Percentiles rank a stretch among this genome's conserved stretches.
phyloP scores from a whole-genome alignment of 2,329 filamentous ascomycete species.

The Neoarthrinium moseri region DNA sequence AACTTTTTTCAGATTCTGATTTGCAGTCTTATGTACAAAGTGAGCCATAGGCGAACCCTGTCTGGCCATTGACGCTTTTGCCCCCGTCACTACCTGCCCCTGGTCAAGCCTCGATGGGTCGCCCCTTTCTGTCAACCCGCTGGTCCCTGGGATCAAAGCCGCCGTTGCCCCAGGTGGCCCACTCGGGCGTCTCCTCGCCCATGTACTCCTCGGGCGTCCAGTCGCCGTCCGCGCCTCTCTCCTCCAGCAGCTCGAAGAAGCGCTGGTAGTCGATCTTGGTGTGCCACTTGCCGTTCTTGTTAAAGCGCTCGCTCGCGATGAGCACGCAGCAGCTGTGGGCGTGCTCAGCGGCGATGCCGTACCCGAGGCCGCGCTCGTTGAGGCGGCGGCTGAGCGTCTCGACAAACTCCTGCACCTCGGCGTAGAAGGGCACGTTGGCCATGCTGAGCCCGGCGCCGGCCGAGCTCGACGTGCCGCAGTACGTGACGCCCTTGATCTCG shows the following conservation, averaged over 20 bases:
- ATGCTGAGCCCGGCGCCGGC: constrained; percentile 87
- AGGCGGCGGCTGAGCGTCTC: constrained; percentile 70
- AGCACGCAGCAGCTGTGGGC: constrained; percentile 92
- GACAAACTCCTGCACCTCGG: constrained; percentile 83
- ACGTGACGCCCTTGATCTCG: constrained; percentile 95
- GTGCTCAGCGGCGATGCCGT: constrained; percentile 93
- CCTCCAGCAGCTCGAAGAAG: constrained; percentile 84
- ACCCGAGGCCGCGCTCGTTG: constrained; percentile 67
- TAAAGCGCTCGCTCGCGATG: constrained; percentile 79
- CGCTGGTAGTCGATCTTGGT: constrained; percentile 86
- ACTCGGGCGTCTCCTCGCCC: constrained; percentile 79
- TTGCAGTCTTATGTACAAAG: not conserved
- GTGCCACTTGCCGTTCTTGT: constrained; percentile 77
- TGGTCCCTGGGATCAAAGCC: constrained; percentile 91
- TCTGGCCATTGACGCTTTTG: not conserved
- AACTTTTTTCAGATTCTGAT: not conserved
- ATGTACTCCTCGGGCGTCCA: constrained; percentile 92
- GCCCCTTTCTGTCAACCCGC: constrained; percentile 83
- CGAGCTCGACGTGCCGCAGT: constrained; percentile 87
- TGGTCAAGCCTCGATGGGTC: constrained; percentile 53
- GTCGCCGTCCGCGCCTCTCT: constrained; percentile 60
- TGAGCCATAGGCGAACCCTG: not conserved
- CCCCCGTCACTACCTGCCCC: too few relatives aligned
- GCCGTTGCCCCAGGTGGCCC: constrained; percentile 92
- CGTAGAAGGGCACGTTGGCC: constrained; percentile 96